These are phyloP conservation scores for Exophiala xenobiotica DNA, from an alignment of 2,329 filamentous ascomycete species.

Conservation along the genomic window DNA sequence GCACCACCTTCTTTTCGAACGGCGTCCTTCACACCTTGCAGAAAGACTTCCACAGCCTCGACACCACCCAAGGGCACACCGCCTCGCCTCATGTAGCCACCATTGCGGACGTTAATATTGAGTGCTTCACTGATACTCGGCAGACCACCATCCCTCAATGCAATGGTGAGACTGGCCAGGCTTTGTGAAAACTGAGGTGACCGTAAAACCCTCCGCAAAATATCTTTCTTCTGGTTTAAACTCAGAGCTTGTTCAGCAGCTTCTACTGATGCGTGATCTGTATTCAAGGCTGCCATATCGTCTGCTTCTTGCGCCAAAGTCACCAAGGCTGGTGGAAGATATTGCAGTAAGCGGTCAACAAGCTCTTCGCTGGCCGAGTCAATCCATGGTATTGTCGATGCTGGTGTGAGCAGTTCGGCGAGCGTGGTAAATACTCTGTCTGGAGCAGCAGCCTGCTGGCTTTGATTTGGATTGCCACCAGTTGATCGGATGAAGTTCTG, in stretches of 20 bases:
- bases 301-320: slow-evolving; percentile 70
- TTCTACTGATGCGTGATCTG: slow-evolving; percentile 65
- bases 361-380: slow-evolving; percentile 63
- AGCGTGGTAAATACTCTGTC: slow-evolving; percentile 77
- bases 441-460: slow-evolving; percentile 47
- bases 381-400: slow-evolving; percentile 74
- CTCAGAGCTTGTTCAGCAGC: slow-evolving; percentile 73
- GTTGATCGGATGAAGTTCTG: slow-evolving; percentile 87
- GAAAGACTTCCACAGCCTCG: slow-evolving; percentile 85
- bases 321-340: slow-evolving; percentile 75
- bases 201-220: slow-evolving; percentile 77
- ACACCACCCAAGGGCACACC: slow-evolving; percentile 83
- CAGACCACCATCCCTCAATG: slow-evolving; percentile 83
- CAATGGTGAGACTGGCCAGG: slow-evolving; percentile 78
- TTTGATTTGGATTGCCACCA: slow-evolving; percentile 53
- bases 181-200: slow-evolving; percentile 92
- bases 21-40: slow-evolving; percentile 80
- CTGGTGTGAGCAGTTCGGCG: slow-evolving; percentile 76
- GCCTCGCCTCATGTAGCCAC: slow-evolving; percentile 75
- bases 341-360: slow-evolving; percentile 72
- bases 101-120: slow-evolving; percentile 74
- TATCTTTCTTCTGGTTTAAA: slow-evolving; percentile 71
- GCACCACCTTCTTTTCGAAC: slow-evolving; percentile 51
- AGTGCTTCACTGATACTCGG: slow-evolving; percentile 87
- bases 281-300: slow-evolving; percentile 63